phyloP scores from a whole-genome alignment of 2,329 filamentous ascomycete genomes.

The Fusarium sp. region DNA sequence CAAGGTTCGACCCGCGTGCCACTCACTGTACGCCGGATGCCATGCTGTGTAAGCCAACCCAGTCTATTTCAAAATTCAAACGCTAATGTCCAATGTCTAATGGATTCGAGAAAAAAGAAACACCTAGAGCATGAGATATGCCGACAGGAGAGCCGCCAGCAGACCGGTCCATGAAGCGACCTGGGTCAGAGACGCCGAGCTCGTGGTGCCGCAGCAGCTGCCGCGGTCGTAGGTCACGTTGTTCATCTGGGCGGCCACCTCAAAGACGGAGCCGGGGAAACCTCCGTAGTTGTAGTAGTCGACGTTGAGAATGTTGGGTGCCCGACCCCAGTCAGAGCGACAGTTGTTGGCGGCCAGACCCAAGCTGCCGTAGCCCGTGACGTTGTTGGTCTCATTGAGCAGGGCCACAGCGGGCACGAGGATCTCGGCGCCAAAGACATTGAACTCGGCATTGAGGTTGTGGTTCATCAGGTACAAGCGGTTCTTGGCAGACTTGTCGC shows the following conservation, averaged over 20 bases:
- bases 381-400: constrained; percentile 79
- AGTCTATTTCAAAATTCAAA: constrained; percentile 34
- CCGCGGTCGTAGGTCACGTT: constrained; percentile 74
- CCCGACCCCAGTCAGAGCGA: constrained; percentile 68
- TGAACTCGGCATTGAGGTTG: constrained; percentile 86
- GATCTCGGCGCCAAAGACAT: constrained; percentile 71
- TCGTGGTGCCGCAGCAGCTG: constrained; percentile 65
- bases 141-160: constrained; percentile 35
- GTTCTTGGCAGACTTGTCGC: constrained; percentile 63
- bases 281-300: constrained; percentile 85
- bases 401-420: constrained; percentile 78
- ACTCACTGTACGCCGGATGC: constrained; percentile 14
- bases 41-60: constrained; percentile 13
- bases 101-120: not conserved
- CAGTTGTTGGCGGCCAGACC: constrained; percentile 75
- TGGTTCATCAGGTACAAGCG: constrained; percentile 89
- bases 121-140: constrained; percentile 35
- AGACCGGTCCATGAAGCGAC: constrained; percentile 35
- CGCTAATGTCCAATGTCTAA: constrained; percentile 20
- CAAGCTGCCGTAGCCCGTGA: constrained; percentile 73
- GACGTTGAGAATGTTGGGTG: constrained; percentile 84
- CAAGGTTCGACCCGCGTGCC: not conserved
- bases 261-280: constrained; percentile 78
- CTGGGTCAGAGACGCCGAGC: constrained; percentile 45
- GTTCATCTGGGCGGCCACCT: constrained; percentile 76